Conservation (phyloP, 1,284 basidiomycete genomes). For the Ceratobasidium sp. region DNA sequence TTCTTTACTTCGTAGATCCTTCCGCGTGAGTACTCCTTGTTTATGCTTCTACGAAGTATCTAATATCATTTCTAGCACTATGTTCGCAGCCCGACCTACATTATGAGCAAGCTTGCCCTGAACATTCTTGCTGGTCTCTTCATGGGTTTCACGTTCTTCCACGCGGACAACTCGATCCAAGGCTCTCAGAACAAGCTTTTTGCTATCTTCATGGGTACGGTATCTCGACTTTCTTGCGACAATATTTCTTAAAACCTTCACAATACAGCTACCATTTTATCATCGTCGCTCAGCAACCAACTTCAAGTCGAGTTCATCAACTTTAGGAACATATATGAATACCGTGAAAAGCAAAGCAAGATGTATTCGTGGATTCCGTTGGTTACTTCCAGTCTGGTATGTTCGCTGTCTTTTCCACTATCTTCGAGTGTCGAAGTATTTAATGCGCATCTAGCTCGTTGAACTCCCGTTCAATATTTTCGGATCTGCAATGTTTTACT, state of each 20-base stretch:
- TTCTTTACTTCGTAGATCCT: constrained; percentile 68
- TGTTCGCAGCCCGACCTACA: constrained; percentile 78
- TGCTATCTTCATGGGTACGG: constrained; percentile 62
- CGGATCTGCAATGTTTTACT: constrained; percentile 70
- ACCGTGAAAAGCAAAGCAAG: constrained; percentile 79
- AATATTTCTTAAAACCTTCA: constrained; percentile 56
- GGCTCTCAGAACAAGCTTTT: constrained; percentile 90
- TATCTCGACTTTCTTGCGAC: neutral
- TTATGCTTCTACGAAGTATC: neutral
- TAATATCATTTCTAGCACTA: constrained; percentile 57
- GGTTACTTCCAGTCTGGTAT: constrained; percentile 29
- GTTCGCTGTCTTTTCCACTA: neutral
- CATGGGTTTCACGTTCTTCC: constrained; percentile 80
- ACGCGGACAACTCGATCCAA: constrained; percentile 73
- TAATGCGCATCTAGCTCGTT: constrained; percentile 34
- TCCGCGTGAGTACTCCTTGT: constrained; percentile 54
- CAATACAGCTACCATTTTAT: constrained; percentile 66
- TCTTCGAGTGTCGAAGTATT: neutral
- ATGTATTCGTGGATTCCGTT: constrained; percentile 89
- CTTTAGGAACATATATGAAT: constrained; percentile 74
- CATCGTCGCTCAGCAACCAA: constrained; percentile 67
- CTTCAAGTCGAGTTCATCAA: constrained; percentile 64
- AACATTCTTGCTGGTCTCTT: constrained; percentile 66
- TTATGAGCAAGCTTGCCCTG: constrained; percentile 76
- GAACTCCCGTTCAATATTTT: constrained; percentile 75